A percentile compares a stretch with the other conserved stretches of the same genome.
Conservation (phyloP, 805 yeast genomes). For the Brettanomyces bruxellensis region DNA sequence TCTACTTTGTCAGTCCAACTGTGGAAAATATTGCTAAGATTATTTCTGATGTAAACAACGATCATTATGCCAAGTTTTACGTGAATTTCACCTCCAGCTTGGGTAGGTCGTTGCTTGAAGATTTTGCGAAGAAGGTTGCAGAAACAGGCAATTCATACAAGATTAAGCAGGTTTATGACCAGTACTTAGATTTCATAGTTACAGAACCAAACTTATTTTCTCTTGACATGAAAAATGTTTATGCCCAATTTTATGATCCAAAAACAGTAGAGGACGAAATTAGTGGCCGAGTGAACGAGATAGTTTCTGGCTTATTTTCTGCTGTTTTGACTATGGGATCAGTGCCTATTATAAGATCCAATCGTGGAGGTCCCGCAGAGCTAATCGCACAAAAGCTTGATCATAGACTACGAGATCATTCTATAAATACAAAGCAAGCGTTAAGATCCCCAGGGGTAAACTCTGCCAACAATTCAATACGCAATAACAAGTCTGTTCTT, state of each 20-base stretch:
- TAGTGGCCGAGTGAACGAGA: constrained; percentile 52
- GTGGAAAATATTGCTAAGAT: constrained; percentile 62
- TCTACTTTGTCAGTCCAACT: constrained; percentile 87
- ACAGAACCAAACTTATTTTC: constrained; percentile 89
- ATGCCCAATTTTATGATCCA: constrained; percentile 62
- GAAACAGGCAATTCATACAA: constrained; percentile 57
- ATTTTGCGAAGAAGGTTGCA: constrained; percentile 78
- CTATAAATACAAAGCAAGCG: constrained; percentile 49
- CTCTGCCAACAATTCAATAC: constrained; percentile 6
- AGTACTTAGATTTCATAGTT: constrained; percentile 83
- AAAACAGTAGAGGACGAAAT: constrained; percentile 67
- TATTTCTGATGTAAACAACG: constrained; percentile 62
- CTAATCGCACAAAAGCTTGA: constrained; percentile 84
- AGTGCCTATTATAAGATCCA: constrained; percentile 86
- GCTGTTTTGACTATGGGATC: constrained; percentile 67
- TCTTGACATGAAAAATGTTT: constrained; percentile 58
- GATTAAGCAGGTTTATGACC: constrained; percentile 88
- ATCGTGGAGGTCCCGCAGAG: constrained; percentile 92
- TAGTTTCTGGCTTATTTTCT: constrained; percentile 77
- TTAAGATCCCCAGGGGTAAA: constrained; percentile 3
- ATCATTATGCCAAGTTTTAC: constrained; percentile 70
- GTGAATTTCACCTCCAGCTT: constrained; percentile 82
- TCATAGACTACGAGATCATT: constrained; percentile 74
- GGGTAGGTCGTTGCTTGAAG: constrained; percentile 72
- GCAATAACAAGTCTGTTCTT: constrained; percentile 58